Conservation (phyloP, 1,284 basidiomycete genomes). For the Pseudomicrostroma phylloplanum region DNA sequence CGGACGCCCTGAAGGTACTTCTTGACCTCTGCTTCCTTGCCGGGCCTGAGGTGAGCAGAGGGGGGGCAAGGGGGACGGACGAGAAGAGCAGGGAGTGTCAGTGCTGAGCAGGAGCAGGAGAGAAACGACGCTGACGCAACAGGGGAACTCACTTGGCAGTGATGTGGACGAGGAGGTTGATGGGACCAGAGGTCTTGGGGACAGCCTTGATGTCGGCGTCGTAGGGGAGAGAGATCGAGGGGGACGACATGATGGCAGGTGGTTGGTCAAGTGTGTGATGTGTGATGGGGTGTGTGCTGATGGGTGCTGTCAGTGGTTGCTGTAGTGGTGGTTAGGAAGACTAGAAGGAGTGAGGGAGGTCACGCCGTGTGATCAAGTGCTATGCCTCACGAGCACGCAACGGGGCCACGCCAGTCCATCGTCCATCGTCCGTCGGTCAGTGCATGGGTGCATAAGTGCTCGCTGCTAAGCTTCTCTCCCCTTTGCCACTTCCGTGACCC, state of each 20-base stretch:
- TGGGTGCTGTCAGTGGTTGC: neutral
- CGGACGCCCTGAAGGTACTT: neutral
- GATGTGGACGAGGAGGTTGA: constrained; percentile 4
- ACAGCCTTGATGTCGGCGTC: constrained; percentile 3
- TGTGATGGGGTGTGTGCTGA: neutral
- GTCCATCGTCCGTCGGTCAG: too few species aligned
- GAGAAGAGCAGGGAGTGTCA: neutral
- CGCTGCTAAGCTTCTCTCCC: too few species aligned
- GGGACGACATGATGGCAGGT: neutral
- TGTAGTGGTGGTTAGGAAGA: neutral
- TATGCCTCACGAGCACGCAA: too few species aligned
- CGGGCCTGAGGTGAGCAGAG: neutral
- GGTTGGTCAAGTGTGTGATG: neutral
- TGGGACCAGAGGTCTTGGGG: constrained; percentile 2
- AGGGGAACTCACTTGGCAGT: neutral
- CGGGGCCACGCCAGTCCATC: too few species aligned
- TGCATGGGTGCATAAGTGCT: too few species aligned
- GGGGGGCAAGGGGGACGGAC: neutral
- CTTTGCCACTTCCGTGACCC: too few species aligned
- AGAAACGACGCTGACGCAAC: too few species aligned
- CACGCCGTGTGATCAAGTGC: too few species aligned
- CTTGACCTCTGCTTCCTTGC: constrained; percentile 3
- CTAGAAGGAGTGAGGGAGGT: neutral
- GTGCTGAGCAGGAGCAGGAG: neutral
- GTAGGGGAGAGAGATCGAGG: neutral